Conservation (phyloP, 139 green algal genomes). For the Protoeuglena noctilucae region DNA sequence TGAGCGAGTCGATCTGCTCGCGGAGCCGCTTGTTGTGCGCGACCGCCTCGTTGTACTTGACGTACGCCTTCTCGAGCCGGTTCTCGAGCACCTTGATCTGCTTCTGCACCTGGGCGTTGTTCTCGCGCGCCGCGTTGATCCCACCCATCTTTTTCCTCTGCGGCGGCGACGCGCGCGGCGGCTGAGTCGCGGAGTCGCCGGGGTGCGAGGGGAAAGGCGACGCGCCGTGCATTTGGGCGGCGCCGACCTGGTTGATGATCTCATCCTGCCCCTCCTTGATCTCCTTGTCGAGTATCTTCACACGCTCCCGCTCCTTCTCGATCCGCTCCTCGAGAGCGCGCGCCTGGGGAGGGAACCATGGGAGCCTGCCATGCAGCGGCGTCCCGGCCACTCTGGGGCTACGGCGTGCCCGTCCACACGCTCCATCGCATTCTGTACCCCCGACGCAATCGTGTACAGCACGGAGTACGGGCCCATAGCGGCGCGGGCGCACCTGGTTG, state of each 20-base stretch:
- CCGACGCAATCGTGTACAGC: no score
- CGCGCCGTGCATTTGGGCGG: background rate
- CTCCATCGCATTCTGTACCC: no score
- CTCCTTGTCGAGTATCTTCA: background rate
- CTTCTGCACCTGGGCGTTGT: slow-evolving; percentile 33
- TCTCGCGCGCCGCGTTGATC: slow-evolving; percentile 48
- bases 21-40: slow-evolving; percentile 59
- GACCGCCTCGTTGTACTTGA: slow-evolving; percentile 61
- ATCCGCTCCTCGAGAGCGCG: no score
- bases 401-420: no score
- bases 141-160: slow-evolving; percentile 57
- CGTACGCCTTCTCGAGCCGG: slow-evolving; percentile 52
- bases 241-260: background rate
- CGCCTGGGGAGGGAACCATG: no score
- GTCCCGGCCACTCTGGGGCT: no score
- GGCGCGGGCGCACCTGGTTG: no score
- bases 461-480: no score
- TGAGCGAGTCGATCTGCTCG: slow-evolving; percentile 64
- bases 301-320: no score
- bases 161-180: no score
- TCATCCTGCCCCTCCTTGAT: no score
- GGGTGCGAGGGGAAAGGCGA: background rate
- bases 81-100: slow-evolving; percentile 72
- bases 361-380: no score
- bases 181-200: background rate